A percentile compares a stretch with the other conserved stretches of the same genome.
phyloP scores from a whole-genome alignment of 2,329 filamentous ascomycete genomes.

The Phialemonium atrogriseum region DNA sequence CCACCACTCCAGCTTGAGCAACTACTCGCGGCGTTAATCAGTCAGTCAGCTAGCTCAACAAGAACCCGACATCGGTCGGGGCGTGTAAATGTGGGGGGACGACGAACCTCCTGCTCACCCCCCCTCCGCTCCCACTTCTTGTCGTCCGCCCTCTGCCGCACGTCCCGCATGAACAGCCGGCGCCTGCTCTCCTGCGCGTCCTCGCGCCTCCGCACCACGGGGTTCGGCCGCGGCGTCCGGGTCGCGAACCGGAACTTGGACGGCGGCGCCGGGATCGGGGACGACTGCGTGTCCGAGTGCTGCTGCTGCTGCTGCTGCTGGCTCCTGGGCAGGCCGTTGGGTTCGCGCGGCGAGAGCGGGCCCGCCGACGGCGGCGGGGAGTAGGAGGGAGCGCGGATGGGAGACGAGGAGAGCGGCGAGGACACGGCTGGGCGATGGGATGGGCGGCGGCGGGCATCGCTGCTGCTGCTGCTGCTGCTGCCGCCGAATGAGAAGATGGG shows the following conservation, averaged over 20 bases:
- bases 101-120: constrained; percentile 49
- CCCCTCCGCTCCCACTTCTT: constrained; percentile 51
- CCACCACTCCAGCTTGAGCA: constrained; percentile 33
- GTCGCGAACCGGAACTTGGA: constrained; percentile 42
- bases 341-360: constrained; percentile 34
- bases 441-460: constrained; percentile 17
- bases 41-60: not conserved
- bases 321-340: constrained; percentile 28
- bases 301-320: constrained; percentile 15
- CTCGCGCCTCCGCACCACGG: constrained; percentile 51
- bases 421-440: constrained; percentile 36
- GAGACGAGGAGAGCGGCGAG: constrained; percentile 53
- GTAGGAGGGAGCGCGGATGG: constrained; percentile 44
- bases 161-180: constrained; percentile 60
- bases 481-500: constrained; percentile 31
- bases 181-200: constrained; percentile 56
- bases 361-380: constrained; percentile 21
- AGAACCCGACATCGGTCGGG: constrained; percentile 2
- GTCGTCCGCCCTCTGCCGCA: constrained; percentile 52
- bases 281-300: constrained; percentile 33
- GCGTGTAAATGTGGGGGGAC: no score
- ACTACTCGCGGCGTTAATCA: constrained; percentile 13
- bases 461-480: not conserved
- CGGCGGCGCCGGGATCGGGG: constrained; percentile 25
- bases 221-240: constrained; percentile 53